Base-by-base conservation (phyloP, 495 filamentous ascomycete species). In the Aspergillus egyptiacus region DNA sequence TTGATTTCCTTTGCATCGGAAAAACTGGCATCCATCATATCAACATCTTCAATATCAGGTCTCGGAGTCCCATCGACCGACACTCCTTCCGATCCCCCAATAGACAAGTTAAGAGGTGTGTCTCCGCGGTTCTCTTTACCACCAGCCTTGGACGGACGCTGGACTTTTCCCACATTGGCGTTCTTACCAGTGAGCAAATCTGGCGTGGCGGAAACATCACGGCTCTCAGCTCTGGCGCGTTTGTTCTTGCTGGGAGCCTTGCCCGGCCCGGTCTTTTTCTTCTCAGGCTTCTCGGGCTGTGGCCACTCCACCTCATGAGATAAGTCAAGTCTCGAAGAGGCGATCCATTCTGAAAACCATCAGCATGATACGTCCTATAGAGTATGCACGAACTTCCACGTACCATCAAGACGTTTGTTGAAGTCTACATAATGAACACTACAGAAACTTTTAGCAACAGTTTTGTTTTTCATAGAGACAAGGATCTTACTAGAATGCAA, bases 401-500 rank as follows among this genome's bases (percentile, higher is more conserved):
- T 62, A 79, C 76, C 78, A 67, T 98, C 93, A 14, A 98, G 78
- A 72, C 93, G 93, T 62, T 98, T 98, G 72, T 98, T 98, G 80
- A 96, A 98, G 55, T 96, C 94, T 50, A 96, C 89, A 67, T 97
- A 98, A 65, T 98, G 95, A 57, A 95, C 91, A 62, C 78, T 82
- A 44, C 24, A 56, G 15, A 23, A 18, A 34, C n/a, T 25, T 37
- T 66, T 46, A 70, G 61, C 46, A 50, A n/a, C 34, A 6, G 42
- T 7, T 8, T 15, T 45, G n/a, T 6, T n/a, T 25, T 6, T 5
- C 11, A 24, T 14, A 2, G 28, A 19, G 4, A 13, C 35, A 22
- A 6, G n/a, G 6, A 31, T 62, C 71, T 43, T 70, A 79, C 77
- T 96, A 96, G 62, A 89, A 95, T 46, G 85, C 83, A 39, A 84